A percentile compares a stretch with the other conserved stretches of the same genome.
These are phyloP conservation scores for Leccinum broughii DNA, from an alignment of 768 basidiomycete species.

Conservation along the genomic window DNA sequence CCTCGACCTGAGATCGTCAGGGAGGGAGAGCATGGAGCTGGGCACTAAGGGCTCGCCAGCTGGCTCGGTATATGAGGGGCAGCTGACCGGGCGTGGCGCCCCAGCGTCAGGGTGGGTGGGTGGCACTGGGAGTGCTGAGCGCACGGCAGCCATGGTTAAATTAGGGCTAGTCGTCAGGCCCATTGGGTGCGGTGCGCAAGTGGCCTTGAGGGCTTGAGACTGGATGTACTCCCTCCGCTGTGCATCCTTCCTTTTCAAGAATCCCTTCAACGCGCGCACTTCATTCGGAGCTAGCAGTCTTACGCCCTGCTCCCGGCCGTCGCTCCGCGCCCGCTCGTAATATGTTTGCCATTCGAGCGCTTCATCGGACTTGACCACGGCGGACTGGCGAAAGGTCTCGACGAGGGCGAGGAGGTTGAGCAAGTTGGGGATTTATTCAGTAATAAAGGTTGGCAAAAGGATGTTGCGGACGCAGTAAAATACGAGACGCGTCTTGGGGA, in stretches of 20 bases:
- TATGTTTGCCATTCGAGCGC: conserved; percentile 29
- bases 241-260: conserved; percentile 11
- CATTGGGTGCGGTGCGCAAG: too few relatives aligned
- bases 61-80: too few relatives aligned
- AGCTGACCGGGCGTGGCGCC: too few relatives aligned
- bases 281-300: conserved; percentile 25
- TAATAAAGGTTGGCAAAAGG: conserved; percentile 27
- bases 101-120: too few relatives aligned
- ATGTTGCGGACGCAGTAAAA: conserved; percentile 33
- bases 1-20: too few relatives aligned
- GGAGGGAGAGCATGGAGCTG: too few relatives aligned
- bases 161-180: too few relatives aligned
- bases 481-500: conserved; percentile 7
- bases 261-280: conserved; percentile 9
- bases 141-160: too few relatives aligned
- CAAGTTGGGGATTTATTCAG: conserved; percentile 34
- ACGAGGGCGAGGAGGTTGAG: conserved; percentile 25
- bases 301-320: conserved; percentile 10
- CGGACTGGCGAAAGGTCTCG: conserved; percentile 26
- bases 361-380: conserved; percentile 16
- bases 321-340: conserved; percentile 13
- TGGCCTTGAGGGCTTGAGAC: too few relatives aligned
- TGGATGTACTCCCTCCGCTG: conserved; percentile 24
- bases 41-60: too few relatives aligned
- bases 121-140: too few relatives aligned